Evolutionary conservation across 768 basidiomycete species (phyloP).

Genomic region (Podaxis pistillaris): DNA sequence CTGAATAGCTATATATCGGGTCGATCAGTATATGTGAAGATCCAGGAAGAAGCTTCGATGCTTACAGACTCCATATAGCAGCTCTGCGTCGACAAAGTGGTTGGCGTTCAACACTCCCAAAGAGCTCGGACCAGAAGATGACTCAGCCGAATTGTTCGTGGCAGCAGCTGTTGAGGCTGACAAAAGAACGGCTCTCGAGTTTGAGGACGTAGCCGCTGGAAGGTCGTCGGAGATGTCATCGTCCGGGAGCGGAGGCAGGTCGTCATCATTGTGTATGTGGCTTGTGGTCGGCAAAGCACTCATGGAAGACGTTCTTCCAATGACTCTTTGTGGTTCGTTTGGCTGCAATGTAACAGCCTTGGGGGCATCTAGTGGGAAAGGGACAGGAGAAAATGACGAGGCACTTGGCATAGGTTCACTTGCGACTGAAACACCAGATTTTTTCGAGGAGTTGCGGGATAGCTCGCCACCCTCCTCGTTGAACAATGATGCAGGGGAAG

Average conservation of each 20-base stretch:
- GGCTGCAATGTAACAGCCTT: not conserved
- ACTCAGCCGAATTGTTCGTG: not conserved
- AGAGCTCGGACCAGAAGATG: not conserved
- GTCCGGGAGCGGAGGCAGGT: not conserved
- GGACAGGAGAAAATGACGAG: not conserved
- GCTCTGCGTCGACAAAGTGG: constrained; percentile 57
- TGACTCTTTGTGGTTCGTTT: constrained; percentile 8
- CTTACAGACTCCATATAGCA: constrained; percentile 64
- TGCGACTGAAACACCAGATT: not conserved
- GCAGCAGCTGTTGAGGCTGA: not conserved
- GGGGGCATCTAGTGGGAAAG: not conserved
- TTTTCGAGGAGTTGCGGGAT: constrained; percentile 5
- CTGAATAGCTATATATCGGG: constrained; percentile 54
- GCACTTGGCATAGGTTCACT: not conserved
- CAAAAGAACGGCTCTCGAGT: not conserved
- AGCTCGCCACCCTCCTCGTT: not conserved
- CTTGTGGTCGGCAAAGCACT: constrained; percentile 1
- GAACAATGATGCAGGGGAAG: not conserved
- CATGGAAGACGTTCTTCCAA: constrained; percentile 11
- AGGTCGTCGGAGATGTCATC: constrained; percentile 1
- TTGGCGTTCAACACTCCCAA: constrained; percentile 32
- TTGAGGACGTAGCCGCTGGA: not conserved
- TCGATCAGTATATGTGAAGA: not conserved
- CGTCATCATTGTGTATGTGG: not conserved
- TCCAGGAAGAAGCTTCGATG: constrained; percentile 21